Base-by-base conservation (phyloP, 192 early-diverging fungal genomes). In the Mycoemilia scoparia region DNA sequence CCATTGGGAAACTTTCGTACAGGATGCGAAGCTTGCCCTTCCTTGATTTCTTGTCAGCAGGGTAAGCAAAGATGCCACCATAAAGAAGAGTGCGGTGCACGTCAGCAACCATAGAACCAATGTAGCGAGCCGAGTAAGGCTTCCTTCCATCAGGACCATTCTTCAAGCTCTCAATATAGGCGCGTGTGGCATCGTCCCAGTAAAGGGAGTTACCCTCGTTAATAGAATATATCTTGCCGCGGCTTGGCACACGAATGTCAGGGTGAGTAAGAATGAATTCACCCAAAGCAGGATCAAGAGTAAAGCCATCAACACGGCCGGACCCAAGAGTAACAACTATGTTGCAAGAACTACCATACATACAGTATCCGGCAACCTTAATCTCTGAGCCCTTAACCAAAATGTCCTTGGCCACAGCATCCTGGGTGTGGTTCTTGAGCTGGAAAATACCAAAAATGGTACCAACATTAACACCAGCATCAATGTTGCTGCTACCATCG, bases 1-100 rank as follows among this genome's bases (percentile, higher is more conserved):
- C 76, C 93, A 97, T 97, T n/a, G 89, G 93, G 70, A 92, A 97
- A 52, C 85, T 84, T 67, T 97, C 93, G 61, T 97, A 97, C 29
- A 97, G 65, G 29, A 97, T 72, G 43, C 93, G 73, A 40, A 97
- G 79, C 58, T 97, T 97, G 53, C 82, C 87, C 10, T 69, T 66
- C 65, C 71, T 74, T 32, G 79, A 81, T 57, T 69, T 79, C 52
- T 59, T 65, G 40, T 77, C 74, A 37, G 70, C 73, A 1, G 84
- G 84, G 52, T 92, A 87, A 40, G 81, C 68, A 67, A 87, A 89
- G 35, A 87, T 70, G n/a, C 82, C 85, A 39, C 84, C 82, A 33
- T 87, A 89, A 22, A 88, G 67, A 29, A 93, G 57, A 26, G 90
- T 96, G 36, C 90, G 77, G 66, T 96, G 90, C 17, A 97, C 82